Conservation (phyloP, 139 green algal species). For the Coelastrella sp. region DNA sequence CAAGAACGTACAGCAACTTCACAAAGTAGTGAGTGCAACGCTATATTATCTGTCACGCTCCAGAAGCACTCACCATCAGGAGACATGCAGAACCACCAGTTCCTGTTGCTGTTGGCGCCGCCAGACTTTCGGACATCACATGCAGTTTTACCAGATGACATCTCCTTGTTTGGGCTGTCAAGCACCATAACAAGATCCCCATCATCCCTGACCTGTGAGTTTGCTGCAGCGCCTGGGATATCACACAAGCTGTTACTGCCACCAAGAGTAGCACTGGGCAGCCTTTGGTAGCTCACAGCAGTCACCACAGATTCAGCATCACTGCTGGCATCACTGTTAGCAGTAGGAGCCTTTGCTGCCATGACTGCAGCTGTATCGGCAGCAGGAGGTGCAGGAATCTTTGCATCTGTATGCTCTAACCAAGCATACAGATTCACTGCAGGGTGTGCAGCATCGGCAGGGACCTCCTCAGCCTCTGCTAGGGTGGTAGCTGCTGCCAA, state of each 20-base stretch:
- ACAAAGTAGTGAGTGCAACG: too few relatives aligned
- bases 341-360: background rate
- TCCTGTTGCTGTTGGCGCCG: background rate
- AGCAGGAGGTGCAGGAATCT: background rate
- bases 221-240: background rate
- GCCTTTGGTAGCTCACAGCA: background rate
- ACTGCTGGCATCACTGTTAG: background rate
- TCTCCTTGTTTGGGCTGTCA: background rate
- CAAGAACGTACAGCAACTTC: conserved; percentile 45
- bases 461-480: conserved; percentile 1
- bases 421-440: conserved; percentile 4
- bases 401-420: conserved; percentile 22
- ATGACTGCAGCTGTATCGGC: background rate
- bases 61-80: background rate
- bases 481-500: conserved; percentile 12
- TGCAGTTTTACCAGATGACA: too few relatives aligned
- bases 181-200: background rate
- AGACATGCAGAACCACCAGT: conserved; percentile 49
- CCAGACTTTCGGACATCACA: too few relatives aligned
- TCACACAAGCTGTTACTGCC: background rate
- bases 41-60: too few relatives aligned
- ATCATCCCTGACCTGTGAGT: background rate
- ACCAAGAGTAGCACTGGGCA: background rate
- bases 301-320: background rate
- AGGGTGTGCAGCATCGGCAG: background rate